Conservation (phyloP, 306 rosid species). For the Casuarina glauca region DNA sequence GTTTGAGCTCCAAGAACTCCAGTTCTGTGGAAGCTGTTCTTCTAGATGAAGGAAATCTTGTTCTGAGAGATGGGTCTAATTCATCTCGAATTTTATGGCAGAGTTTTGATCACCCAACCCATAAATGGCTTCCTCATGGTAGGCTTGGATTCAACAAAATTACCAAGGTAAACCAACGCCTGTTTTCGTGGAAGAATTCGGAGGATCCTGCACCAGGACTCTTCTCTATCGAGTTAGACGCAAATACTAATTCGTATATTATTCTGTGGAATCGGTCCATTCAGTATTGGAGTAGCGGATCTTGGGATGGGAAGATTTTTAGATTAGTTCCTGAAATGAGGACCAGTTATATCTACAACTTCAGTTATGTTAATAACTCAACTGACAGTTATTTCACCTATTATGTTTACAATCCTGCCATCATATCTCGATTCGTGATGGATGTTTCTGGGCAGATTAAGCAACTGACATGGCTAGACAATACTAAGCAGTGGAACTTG, state of each 20-base stretch:
- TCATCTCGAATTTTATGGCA: conserved; percentile 44
- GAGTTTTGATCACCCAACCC: conserved; percentile 60
- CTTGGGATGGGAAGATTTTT: background rate
- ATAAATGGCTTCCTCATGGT: conserved; percentile 60
- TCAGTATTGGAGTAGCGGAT: background rate
- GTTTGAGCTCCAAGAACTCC: conserved; percentile 34
- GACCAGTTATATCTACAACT: background rate
- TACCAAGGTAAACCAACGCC: conserved; percentile 41
- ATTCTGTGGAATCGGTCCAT: conserved; percentile 43
- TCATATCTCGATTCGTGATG: background rate
- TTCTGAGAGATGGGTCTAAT: conserved; percentile 30
- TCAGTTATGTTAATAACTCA: background rate
- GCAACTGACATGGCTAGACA: background rate
- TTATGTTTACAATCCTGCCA: background rate
- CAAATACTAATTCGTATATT: conserved; percentile 11
- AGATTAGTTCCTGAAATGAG: background rate
- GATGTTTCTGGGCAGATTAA: background rate
- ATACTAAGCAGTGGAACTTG: background rate
- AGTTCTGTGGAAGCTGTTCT: conserved; percentile 40
- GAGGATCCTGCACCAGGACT: conserved; percentile 54
- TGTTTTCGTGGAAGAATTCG: conserved; percentile 59
- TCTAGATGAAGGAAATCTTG: conserved; percentile 54
- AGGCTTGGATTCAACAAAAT: conserved; percentile 40
- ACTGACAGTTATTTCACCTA: background rate
- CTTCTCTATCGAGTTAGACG: conserved; percentile 44